Base-by-base conservation (phyloP, 2,329 filamentous ascomycete genomes). In the Aspergillus ibericus region DNA sequence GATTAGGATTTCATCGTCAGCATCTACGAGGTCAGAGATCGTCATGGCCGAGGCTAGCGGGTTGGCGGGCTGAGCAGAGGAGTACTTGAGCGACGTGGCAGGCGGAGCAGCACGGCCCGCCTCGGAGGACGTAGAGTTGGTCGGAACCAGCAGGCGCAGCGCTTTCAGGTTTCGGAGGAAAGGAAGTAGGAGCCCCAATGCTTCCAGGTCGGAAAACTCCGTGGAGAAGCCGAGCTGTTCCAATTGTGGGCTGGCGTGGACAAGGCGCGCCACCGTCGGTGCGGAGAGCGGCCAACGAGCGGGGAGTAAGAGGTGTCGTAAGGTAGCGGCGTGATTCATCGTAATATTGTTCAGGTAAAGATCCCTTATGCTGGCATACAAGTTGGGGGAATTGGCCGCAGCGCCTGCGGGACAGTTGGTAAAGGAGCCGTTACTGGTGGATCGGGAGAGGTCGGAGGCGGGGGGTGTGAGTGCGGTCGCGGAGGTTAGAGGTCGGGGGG, bases 141-240 rank as follows among this genome's bases (percentile, higher is more conserved):
- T 72, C 8, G 77, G 75, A 10, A 77, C 68, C 12, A 81, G 65
- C 20, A 81, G 63, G 10, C 79, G 73, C 4, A 81, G 54, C 0
- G 77, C 77, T 20, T 65, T 66, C 6, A 78, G 63, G 12, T 78
- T 76, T 6, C 72, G 70, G 40, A 78, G 71, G 59, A 77, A 74
- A 34, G 78, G 78, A 32, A 77, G 64, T 10, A 79, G 64, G 47
- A 78, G 62, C 6, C 70, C 66, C 18, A 78, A 53, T 12, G 73
- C 70, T 10, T 80, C 73, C 66, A 79, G 68, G 62, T 72, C 73
- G 35, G 70, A 68, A 15, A 74, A 62, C 10, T 80, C 74, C 15
- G 82, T 75, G 7, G 82, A 79, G 20, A 86, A 72, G 25, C 79
- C 83, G 1, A 88, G 73, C 64, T 88, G 84, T 60, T 86, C 83